phyloP scores from a whole-genome alignment of 192 early-diverging fungal genomes.

The Backusella tuberculispora region DNA sequence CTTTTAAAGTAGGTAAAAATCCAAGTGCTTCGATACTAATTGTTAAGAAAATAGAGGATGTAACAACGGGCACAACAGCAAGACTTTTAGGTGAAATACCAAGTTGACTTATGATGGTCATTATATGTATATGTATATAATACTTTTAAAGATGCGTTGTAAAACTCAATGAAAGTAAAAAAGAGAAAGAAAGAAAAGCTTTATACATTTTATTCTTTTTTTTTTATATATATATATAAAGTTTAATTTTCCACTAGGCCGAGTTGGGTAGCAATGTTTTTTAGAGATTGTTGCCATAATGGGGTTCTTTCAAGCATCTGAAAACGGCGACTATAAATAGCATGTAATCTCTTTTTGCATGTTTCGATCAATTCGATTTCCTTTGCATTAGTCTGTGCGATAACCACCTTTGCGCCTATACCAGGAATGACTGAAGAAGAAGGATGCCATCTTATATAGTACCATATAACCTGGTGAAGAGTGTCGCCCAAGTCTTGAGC shows the following conservation, averaged over 20 bases:
- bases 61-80: neutral
- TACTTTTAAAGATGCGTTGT: neutral
- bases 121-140: neutral
- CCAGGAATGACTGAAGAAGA: conserved; percentile 20
- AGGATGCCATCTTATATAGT: conserved; percentile 23
- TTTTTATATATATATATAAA: too few relatives aligned
- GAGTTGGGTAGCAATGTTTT: conserved; percentile 3
- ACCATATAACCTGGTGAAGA: conserved; percentile 20
- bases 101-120: neutral
- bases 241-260: neutral
- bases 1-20: neutral
- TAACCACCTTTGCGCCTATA: neutral
- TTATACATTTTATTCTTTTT: neutral
- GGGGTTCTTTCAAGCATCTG: neutral
- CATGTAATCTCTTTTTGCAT: conserved; percentile 2
- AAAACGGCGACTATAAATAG: conserved; percentile 2
- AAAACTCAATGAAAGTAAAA: neutral
- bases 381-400: neutral
- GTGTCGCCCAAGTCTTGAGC: conserved; percentile 24
- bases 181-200: neutral
- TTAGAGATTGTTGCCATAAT: conserved; percentile 10
- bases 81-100: neutral
- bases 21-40: neutral
- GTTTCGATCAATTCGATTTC: conserved; percentile 5
- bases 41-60: neutral